Conservation (phyloP, 495 filamentous ascomycete species). For the Podospora anserina region DNA sequence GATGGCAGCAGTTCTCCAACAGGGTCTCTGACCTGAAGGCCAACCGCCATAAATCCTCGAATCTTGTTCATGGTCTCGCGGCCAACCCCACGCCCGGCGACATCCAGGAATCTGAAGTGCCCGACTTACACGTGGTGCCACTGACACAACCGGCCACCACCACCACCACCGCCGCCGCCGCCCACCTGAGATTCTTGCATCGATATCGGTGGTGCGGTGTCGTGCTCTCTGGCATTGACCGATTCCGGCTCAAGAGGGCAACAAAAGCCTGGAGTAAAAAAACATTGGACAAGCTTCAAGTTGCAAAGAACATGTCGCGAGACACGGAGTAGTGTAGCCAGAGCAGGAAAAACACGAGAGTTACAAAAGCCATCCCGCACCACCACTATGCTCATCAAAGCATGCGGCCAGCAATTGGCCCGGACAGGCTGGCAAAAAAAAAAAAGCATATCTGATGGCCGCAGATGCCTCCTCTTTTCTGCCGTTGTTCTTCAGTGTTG, state of each 20-base stretch:
- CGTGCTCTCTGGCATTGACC: background rate
- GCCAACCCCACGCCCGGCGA: constrained; percentile 28
- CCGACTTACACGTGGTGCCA: constrained; percentile 42
- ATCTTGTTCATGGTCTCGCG: constrained; percentile 7
- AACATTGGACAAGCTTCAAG: background rate
- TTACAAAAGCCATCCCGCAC: constrained; percentile 4
- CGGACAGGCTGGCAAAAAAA: background rate
- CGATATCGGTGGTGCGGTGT: background rate
- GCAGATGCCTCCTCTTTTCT: background rate
- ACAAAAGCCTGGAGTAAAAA: background rate
- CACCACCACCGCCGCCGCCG: background rate
- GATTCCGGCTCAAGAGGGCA: constrained; percentile 3
- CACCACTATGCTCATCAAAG: background rate
- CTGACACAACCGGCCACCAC: constrained; percentile 2
- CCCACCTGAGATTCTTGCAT: constrained; percentile 4
- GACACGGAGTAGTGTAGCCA: constrained; percentile 13
- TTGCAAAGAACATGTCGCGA: constrained; percentile 6
- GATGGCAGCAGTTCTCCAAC: constrained; percentile 10
- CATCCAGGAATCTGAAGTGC: constrained; percentile 21
- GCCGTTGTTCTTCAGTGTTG: background rate
- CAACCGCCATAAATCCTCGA: constrained; percentile 12
- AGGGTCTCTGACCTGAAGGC: background rate
- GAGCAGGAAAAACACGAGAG: constrained; percentile 12
- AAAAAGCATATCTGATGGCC: background rate
- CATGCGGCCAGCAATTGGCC: background rate